Evolutionary conservation across 2,329 filamentous ascomycete species (phyloP).

Genomic region (Aspergillus tanneri): DNA sequence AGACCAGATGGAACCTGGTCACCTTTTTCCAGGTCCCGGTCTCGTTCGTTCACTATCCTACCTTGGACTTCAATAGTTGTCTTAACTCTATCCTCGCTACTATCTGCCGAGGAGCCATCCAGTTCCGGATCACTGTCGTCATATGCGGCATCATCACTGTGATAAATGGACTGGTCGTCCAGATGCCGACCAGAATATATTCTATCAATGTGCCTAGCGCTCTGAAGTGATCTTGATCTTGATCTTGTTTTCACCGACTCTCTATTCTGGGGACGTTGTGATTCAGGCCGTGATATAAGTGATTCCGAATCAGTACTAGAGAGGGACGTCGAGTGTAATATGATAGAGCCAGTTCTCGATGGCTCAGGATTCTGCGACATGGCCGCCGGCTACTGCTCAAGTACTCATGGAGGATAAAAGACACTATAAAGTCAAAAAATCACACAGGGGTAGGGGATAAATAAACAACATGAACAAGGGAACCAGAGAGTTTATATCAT

Average conservation of each 20-base stretch:
- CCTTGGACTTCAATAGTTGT: constrained; percentile 24
- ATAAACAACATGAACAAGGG: background rate
- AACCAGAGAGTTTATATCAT: background rate
- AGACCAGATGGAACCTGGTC: constrained; percentile 13
- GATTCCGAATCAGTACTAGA: constrained; percentile 18
- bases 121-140: constrained; percentile 8
- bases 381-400: background rate
- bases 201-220: constrained; percentile 20
- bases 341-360: constrained; percentile 6
- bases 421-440: background rate
- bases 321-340: constrained; percentile 18
- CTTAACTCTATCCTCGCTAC: constrained; percentile 16
- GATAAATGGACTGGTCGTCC: constrained; percentile 36
- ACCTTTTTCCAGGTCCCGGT: constrained; percentile 28
- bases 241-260: constrained; percentile 10
- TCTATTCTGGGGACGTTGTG: constrained; percentile 3
- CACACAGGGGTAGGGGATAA: background rate
- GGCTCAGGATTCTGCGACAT: constrained; percentile 13
- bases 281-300: constrained; percentile 6
- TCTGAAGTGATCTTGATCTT: constrained; percentile 18
- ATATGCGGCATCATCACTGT: constrained; percentile 23
- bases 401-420: too few relatives aligned
- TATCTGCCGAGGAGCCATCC: constrained; percentile 7
- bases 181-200: constrained; percentile 34
- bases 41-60: constrained; percentile 29